Evolutionary conservation across 345 rosid genomes (phyloP).

Genomic region (Rubroshorea leprosula): DNA sequence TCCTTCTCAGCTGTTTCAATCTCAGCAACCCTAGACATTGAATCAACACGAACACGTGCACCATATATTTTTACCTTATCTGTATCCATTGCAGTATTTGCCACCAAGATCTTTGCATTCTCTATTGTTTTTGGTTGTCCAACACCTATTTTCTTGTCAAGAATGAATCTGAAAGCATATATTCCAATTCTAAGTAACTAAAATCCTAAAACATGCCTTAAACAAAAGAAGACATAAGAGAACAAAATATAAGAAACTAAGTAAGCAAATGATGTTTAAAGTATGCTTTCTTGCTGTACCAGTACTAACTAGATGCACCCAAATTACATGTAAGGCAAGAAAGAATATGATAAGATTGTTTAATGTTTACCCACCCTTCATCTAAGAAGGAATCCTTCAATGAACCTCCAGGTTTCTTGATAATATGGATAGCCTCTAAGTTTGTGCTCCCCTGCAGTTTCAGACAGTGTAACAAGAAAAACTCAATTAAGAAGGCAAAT

Average conservation of each 20-base stretch:
- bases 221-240: not conserved
- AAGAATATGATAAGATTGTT: not conserved
- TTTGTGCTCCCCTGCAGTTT: conserved; percentile 91
- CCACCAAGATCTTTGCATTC: conserved; percentile 93
- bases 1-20: conserved; percentile 99
- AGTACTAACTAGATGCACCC: not conserved
- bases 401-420: conserved; percentile 98
- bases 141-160: conserved; percentile 96
- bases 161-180: conserved; percentile 63
- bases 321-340: too few species aligned
- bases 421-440: conserved; percentile 88
- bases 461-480: too few species aligned
- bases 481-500: too few species aligned
- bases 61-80: conserved; percentile 98
- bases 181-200: conserved; percentile 5
- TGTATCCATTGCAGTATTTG: conserved; percentile 99
- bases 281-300: too few species aligned
- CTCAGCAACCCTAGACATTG: conserved; percentile 94
- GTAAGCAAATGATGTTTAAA: not conserved
- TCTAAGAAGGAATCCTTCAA: conserved; percentile 90
- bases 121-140: conserved; percentile 98
- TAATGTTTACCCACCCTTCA: conserved; percentile 67
- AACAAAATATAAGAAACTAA: not conserved
- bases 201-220: not conserved
- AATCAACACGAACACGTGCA: conserved; percentile 98